Evolutionary conservation across 2,329 filamentous ascomycete genomes (phyloP).

Genomic region (Claviceps sp.): DNA sequence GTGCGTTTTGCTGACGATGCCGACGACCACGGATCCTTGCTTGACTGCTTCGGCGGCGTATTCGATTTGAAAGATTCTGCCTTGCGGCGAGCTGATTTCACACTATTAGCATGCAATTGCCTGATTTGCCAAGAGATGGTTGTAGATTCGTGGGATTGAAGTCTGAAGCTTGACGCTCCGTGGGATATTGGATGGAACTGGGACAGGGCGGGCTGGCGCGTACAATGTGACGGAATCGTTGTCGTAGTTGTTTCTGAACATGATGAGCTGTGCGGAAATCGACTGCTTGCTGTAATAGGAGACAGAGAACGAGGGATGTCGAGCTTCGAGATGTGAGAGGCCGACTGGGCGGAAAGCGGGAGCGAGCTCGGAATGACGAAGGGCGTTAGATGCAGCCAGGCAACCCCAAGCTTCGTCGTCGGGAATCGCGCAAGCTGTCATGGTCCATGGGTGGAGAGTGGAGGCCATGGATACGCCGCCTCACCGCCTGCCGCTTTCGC

Average conservation of each 20-base stretch:
- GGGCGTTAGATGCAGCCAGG: conserved; percentile 8
- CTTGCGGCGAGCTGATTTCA: conserved; percentile 80
- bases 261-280: conserved; percentile 31
- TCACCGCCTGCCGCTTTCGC: conserved; percentile 10
- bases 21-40: conserved; percentile 95
- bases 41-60: conserved; percentile 98
- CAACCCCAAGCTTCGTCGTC: conserved; percentile 14
- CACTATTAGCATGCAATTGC: conserved; percentile 15
- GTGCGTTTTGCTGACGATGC: conserved; percentile 95
- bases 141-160: not conserved
- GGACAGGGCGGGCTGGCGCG: conserved; percentile 22
- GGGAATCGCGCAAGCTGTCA: conserved; percentile 4
- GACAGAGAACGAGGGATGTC: not conserved
- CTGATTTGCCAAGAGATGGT: not conserved
- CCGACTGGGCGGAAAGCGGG: conserved; percentile 5
- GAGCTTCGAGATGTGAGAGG: conserved; percentile 2
- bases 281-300: not conserved
- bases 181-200: not conserved
- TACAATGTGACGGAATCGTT: conserved; percentile 99
- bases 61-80: conserved; percentile 98
- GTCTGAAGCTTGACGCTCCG: not conserved
- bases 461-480: conserved; percentile 5
- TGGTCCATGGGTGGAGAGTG: not conserved
- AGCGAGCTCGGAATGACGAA: conserved; percentile 7
- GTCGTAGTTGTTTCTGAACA: conserved; percentile 99